Base-by-base conservation (phyloP, 2,329 filamentous ascomycete species). In the Aspergillus caelatus region DNA sequence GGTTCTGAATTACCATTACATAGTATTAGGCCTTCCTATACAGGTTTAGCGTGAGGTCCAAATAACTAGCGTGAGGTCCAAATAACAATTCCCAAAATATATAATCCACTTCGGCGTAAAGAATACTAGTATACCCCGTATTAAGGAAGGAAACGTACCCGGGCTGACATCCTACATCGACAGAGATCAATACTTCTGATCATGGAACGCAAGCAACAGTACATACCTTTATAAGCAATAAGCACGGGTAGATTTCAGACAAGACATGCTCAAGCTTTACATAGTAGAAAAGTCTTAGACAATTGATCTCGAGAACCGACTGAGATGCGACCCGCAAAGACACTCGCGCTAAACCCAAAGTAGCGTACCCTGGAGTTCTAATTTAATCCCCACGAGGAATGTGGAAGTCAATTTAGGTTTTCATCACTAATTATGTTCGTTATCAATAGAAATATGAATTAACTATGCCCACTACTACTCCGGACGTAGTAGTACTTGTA, bases 321-420 rank as follows among this genome's bases (percentile, higher is more conserved):
- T 26, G 21, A n/a, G 34, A 32, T 52, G 28, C 16, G 41, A 60
- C 57, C 57, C 57, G 57, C 53, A 58, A 54, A 41, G 50, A 60
- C 43, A 56, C 39, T 14, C 28, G 21, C 58, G 21, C 54, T 34
- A 26, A 53, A 39, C 54, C 28, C 21, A n/a, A 53, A 59, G 32
- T 5, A 41, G 56, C 52, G 36, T 55, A 41, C 30, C 23, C 34
- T 16, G 21, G 32, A 10, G 43, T 46, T 45, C 65, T 55, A 61
- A 52, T 62, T 60, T 55, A 52, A 52, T 62, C 55, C 50, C 50
- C 62, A 61, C 55, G 60, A 65, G 60, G 54, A 55, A 52, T 58
- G 57, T 48, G 53, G 58, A 32, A 53, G 45, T 53, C 50, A 50
- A 41, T 53, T 54, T 53, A n/a, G 39, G 43, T 53, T 57, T 54